Evolutionary conservation across 768 basidiomycete species (phyloP), one percentile per base, ranked within the genome.

Genomic region (Mycena metata): DNA sequence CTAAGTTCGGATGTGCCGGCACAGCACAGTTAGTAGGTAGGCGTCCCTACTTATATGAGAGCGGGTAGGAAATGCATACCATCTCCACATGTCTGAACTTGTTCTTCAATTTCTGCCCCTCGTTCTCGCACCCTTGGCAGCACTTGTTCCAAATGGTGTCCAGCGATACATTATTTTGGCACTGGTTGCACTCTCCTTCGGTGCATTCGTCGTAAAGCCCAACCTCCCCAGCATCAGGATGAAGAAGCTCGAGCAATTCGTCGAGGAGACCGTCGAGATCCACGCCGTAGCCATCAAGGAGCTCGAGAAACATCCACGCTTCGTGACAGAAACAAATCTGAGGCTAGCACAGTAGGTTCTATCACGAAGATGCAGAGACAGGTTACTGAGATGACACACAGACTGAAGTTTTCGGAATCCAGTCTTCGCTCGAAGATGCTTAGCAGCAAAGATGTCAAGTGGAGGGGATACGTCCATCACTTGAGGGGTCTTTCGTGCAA

Each of bases 371-470:
- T 41, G 15, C 7, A 30, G 30, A 30, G 3, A 30, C 30, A 30
- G 30, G 30, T 30, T 30, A 30, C 30, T 30, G 30, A n/a, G n/a
- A n/a, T n/a, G 30, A 6, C 30, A 30, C 30, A 30, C 30, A 66
- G 65, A 21, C 10, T 60, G 11, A 52, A 60, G 49, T 26, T 66
- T 5, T 45, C 47, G 21, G 57, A 59, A 30, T 66, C 64, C 23
- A 26, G 51, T 30, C 49, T 66, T 17, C 64, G 64, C 7, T 50
- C 64, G 26, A 66, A 35, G 64, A 45, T 7, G 16, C 39, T 66
- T 26, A 16, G 49, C 15, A 35, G 41, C 26, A 46, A 47, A 46
- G 33, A 66, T 23, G 41, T 60, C 35, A 8, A 17, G 10, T 66
- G 65, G 51, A 54, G 23, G 9, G 35, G 35, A 36, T 66, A 66